Conservation (phyloP, 75 land plant genomes). For the Selaginella tamariscina region DNA sequence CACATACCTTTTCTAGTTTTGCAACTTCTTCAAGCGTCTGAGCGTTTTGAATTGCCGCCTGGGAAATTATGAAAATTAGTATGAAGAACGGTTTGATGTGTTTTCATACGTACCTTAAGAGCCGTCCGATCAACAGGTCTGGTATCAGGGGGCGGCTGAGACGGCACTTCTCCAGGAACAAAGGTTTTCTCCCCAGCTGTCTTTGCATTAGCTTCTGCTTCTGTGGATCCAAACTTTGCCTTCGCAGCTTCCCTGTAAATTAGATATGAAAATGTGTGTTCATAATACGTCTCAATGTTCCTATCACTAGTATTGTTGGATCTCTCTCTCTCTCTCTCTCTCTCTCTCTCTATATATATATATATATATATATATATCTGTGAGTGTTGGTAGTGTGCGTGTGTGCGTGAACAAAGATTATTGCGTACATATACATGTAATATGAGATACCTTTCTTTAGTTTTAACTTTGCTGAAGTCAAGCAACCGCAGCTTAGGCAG, state of each 20-base stretch:
- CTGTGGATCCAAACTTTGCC: conserved; percentile 48
- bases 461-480: conserved; percentile 89
- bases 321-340: too few relatives aligned
- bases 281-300: too few relatives aligned
- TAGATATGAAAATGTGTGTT: too few relatives aligned
- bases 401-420: too few relatives aligned
- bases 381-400: too few relatives aligned
- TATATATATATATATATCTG: too few relatives aligned
- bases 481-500: conserved; percentile 68
- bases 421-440: too few relatives aligned
- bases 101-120: conserved; percentile 50
- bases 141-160: conserved; percentile 21
- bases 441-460: conserved; percentile 93
- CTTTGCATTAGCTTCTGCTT: conserved; percentile 55
- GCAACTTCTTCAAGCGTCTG: conserved; percentile 95
- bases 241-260: conserved; percentile 70
- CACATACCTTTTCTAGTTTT: conserved; percentile 72
- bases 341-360: too few relatives aligned
- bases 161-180: conserved; percentile 55
- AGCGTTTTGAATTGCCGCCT: conserved; percentile 94
- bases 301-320: too few relatives aligned
- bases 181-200: conserved; percentile 52
- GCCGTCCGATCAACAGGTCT: conserved; percentile 42
- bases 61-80: conserved; percentile 19
- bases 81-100: background rate